Evolutionary conservation across 2,329 filamentous ascomycete species (phyloP).

Genomic region (Atkinsonella hypoxylon): DNA sequence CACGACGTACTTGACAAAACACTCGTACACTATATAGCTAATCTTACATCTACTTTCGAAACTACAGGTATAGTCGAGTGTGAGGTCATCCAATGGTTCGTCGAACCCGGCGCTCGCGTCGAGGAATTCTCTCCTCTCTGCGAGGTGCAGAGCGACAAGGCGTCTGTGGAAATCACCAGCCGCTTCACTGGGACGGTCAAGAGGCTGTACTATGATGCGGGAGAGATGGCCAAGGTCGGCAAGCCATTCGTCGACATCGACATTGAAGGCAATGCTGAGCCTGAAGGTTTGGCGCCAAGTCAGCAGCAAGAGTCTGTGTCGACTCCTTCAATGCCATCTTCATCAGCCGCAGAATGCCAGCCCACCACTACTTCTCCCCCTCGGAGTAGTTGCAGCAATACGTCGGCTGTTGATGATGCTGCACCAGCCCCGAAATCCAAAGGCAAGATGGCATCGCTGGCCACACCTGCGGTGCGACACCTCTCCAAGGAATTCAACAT

Average conservation of each 20-base stretch:
- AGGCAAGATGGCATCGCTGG: slow-evolving; percentile 61
- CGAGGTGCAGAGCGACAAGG: slow-evolving; percentile 98
- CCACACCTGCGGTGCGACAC: slow-evolving; percentile 86
- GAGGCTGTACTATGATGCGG: slow-evolving; percentile 88
- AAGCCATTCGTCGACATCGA: slow-evolving; percentile 94
- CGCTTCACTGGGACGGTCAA: slow-evolving; percentile 92
- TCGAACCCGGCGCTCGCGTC: slow-evolving; percentile 86
- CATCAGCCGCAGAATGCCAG: slow-evolving; percentile 7
- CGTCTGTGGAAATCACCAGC: slow-evolving; percentile 81
- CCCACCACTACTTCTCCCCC: background rate
- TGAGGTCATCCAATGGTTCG: slow-evolving; percentile 99
- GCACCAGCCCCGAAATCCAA: slow-evolving; percentile 22
- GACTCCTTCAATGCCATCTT: slow-evolving; percentile 13
- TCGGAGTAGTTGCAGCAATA: background rate
- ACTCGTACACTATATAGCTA: no score
- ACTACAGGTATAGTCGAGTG: slow-evolving; percentile 83
- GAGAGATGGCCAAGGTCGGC: slow-evolving; percentile 92
- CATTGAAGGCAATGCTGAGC: slow-evolving; percentile 62
- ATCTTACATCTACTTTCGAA: no score
- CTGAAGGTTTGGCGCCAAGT: slow-evolving; percentile 14
- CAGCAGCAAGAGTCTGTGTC: slow-evolving; percentile 13
- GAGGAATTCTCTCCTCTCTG: slow-evolving; percentile 97
- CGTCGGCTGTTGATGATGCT: slow-evolving; percentile 3
- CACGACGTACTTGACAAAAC: background rate
- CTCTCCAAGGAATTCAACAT: slow-evolving; percentile 70